phyloP scores from a whole-genome alignment of 768 basidiomycete species.

The Naganishia antarctica region DNA sequence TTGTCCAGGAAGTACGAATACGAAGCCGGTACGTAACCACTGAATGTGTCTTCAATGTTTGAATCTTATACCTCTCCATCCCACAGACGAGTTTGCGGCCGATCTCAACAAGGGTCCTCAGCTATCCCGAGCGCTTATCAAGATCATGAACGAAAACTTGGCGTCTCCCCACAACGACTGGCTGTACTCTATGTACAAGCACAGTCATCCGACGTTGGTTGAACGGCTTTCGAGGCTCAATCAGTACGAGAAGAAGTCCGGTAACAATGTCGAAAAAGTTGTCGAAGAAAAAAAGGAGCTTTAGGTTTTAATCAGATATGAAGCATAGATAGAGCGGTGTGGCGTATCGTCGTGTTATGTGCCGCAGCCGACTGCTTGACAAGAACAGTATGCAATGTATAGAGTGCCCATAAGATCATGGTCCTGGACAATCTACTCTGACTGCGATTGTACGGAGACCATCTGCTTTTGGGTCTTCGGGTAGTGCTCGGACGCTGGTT shows the following conservation, averaged over 20 bases:
- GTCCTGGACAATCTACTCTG: too few relatives aligned
- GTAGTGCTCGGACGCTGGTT: too few relatives aligned
- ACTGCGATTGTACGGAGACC: too few relatives aligned
- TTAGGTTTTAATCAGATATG: background rate
- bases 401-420: too few relatives aligned
- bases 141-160: constrained; percentile 85
- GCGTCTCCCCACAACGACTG: constrained; percentile 92
- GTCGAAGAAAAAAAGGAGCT: constrained; percentile 9
- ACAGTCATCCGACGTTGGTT: constrained; percentile 89
- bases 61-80: too few relatives aligned
- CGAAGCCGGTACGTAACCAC: constrained; percentile 85
- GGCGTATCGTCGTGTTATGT: too few relatives aligned
- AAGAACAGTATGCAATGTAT: too few relatives aligned
- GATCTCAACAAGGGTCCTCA: constrained; percentile 56
- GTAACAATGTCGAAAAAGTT: constrained; percentile 54
- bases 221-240: constrained; percentile 68
- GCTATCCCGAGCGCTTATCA: constrained; percentile 61
- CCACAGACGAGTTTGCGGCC: constrained; percentile 77
- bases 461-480: too few relatives aligned
- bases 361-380: too few relatives aligned
- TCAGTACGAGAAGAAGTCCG: constrained; percentile 30
- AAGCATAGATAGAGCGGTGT: too few relatives aligned
- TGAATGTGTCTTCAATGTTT: too few relatives aligned
- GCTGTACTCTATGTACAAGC: constrained; percentile 93
- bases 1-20: constrained; percentile 84